Evolutionary conservation across 2,329 filamentous ascomycete species (phyloP).

Genomic region (Rutstroemia sydowiana): DNA sequence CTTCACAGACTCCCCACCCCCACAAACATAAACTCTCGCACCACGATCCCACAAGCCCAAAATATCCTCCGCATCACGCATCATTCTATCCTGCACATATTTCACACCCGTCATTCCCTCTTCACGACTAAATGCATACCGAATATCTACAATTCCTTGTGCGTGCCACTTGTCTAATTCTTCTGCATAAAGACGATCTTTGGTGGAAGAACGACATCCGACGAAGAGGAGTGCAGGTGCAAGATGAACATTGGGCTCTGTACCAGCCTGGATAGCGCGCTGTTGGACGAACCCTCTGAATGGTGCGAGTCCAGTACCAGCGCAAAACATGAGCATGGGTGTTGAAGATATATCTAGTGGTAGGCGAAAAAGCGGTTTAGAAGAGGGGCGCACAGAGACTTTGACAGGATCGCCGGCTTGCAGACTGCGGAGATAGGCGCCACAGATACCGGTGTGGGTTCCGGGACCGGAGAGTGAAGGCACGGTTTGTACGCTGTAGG

Average conservation of each 20-base stretch:
- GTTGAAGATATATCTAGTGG: background rate
- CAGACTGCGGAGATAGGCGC: background rate
- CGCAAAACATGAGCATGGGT: background rate
- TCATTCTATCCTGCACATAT: background rate
- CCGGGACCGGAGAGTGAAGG: background rate
- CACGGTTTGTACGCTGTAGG: background rate
- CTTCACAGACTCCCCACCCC: background rate
- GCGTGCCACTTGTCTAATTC: background rate
- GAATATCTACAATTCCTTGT: background rate
- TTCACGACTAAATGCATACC: background rate
- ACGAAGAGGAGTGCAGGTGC: background rate
- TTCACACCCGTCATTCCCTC: background rate
- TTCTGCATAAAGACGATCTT: background rate
- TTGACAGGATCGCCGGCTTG: background rate
- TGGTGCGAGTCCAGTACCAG: background rate
- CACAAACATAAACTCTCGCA: background rate
- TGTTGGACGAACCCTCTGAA: constrained; percentile 1
- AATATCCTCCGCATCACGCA: background rate
- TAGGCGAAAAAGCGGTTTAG: background rate
- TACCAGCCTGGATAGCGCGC: background rate
- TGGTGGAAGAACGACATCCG: background rate
- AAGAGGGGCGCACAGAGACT: background rate
- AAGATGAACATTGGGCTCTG: background rate
- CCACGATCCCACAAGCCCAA: background rate
- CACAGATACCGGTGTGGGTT: background rate